Evolutionary conservation across 495 filamentous ascomycete species (phyloP), one percentile per base, ranked within the genome.

Genomic region (Antarctomyces pellizariae): DNA sequence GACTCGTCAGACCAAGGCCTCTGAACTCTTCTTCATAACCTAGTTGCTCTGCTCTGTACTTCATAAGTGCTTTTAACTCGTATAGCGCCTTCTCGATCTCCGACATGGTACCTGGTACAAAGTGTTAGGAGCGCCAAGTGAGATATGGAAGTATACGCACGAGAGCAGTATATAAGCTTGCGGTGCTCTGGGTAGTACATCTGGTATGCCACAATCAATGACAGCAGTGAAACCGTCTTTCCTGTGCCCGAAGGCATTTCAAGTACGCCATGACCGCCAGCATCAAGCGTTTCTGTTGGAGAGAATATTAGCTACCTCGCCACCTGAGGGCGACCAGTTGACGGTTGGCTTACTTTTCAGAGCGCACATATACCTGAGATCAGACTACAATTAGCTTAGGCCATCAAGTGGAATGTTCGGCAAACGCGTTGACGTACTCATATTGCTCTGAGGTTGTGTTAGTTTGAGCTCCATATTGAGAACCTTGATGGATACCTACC

Each of bases 211-310:
- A 99, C 69, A 36, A 99, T 99, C 36, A 99, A 59, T 0, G 86
- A 92, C 13, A 99, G 59, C 0, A 99, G 59, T 2, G 86, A 91
- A 12, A 99, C 75, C 0, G 86, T 99, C 56, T 99, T 99, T 26
- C 86, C 86, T 15, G 86, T 99, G n/a, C 86, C 86, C 29, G 86
- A 99, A 56, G 86, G 86, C 86, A 99, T 99, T 53, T 99, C 86
- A 43, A 99, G 55, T n/a, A 99, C 83, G 51, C 82, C 89, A 54
- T 95, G 79, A 33, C 89, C 89, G 31, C 74, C 74, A 15, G 70
- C 76, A 60, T 95, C 86, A 43, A 99, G 72, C 15, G 84, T 93
- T 47, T 66, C 64, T 68, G 30, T 8, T 18, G n/a, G n/a, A n/a
- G n/a, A n/a, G 5, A 28, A 5, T 9, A 24, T 35, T 20, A 35